Percentiles rank a stretch among this genome's conserved stretches.
These are phyloP conservation scores for Thalia dealbata DNA, from an alignment of 176 grass and related monocot species.

Conservation along the genomic window DNA sequence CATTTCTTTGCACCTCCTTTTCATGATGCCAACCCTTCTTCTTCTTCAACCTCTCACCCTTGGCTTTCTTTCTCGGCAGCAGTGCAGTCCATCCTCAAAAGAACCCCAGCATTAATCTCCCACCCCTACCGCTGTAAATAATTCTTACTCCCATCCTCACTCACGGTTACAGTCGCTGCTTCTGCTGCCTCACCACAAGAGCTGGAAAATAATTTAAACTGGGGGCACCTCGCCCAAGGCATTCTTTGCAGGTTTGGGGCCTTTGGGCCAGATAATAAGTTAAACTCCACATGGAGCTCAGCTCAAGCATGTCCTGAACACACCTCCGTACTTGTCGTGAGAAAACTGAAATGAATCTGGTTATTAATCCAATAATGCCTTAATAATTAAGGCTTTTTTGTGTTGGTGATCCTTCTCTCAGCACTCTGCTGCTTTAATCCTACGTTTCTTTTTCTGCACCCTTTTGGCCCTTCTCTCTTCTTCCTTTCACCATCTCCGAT, in stretches of 20 bases:
- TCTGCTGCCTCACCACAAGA: too few relatives aligned
- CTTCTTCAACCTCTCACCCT: not conserved
- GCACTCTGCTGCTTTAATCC: not conserved
- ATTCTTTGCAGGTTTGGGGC: too few relatives aligned
- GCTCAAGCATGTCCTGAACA: too few relatives aligned
- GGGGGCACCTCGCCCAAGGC: not conserved
- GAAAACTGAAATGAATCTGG: too few relatives aligned
- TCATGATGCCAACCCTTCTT: not conserved
- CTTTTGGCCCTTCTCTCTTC: not conserved
- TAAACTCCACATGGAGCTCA: not conserved
- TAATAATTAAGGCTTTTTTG: too few relatives aligned
- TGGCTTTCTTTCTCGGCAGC: not conserved
- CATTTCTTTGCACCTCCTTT: not conserved
- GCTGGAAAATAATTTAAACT: too few relatives aligned
- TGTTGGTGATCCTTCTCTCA: not conserved
- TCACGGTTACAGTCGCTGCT: too few relatives aligned
- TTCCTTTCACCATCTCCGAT: not conserved
- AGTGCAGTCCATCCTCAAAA: not conserved
- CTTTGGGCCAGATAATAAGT: slow-evolving; percentile 2
- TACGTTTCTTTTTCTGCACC: not conserved
- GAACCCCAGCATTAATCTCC: not conserved
- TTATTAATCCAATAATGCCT: too few relatives aligned
- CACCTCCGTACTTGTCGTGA: too few relatives aligned
- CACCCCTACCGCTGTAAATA: too few relatives aligned
- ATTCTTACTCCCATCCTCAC: not conserved